Base-by-base conservation (phyloP, 768 basidiomycete species). In the Leccinum ochraceum region DNA sequence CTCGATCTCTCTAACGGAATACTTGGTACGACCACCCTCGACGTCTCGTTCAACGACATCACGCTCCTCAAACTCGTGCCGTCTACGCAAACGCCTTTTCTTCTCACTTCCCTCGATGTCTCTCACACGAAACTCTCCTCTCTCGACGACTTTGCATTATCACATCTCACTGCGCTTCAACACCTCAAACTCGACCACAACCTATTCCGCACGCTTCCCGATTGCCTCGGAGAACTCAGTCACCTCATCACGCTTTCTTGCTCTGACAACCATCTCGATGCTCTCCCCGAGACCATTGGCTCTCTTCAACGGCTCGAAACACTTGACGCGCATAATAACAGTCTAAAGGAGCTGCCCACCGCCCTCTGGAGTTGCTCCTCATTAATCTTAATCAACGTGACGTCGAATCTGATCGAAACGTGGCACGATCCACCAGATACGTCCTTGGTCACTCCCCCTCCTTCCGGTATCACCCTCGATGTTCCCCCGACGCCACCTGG, bases 301-400 rank as follows among this genome's bases (percentile, higher is more conserved):
- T 78, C 79, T 9, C 79, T 98, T 50, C 85, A 86, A 74, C 86
- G 84, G 48, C 82, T 98, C 10, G 83, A 88, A 64, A 78, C 75
- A 1, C 80, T 99, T 46, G 93, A 97, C 65, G 89, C 89, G 3
- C 95, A 98, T 70, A 95, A 92, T 71, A 99, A 98, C 77, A 89
- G 88, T 66, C 78, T 98, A 51, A 83, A 80, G 5, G 86, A 87
- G 65, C 76, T 98, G 0, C 93, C 95, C 0, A 75, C 76, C 20
- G 78, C 84, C 36, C 72, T 99, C 2, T 99, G 97, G 97, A 83
- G 86, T 42, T 98, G 95, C 73, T 79, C 84, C 0, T 84, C 81
- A 6, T 78, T 99, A 57, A 71, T 74, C 48, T 79, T 81, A 46
- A 82, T 98, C 69, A 98, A 98, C 69, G 83, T 89, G 44, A 94